phyloP scores from a whole-genome alignment of 768 basidiomycete genomes.

The Tremella yokohamensis region DNA sequence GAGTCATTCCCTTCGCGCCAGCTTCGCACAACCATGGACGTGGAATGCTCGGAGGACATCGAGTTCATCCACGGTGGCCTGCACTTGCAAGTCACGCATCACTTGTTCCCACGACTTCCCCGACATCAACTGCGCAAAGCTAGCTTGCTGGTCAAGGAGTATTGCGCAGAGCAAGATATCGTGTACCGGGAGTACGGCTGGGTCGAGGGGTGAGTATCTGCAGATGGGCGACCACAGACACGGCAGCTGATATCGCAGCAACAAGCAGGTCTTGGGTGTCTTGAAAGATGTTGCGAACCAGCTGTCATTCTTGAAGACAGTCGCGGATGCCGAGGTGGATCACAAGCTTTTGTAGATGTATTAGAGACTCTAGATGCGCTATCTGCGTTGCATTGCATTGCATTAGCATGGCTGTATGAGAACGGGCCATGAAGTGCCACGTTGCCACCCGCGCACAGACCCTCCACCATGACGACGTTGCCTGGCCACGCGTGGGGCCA shows the following conservation, averaged over 20 bases:
- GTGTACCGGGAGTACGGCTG: constrained; percentile 90
- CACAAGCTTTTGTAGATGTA: constrained; percentile 30
- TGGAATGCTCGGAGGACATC: constrained; percentile 76
- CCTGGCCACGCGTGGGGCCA: neutral
- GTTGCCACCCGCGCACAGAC: constrained; percentile 3
- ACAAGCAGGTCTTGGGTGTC: constrained; percentile 75
- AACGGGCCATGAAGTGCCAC: neutral
- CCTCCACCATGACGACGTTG: constrained; percentile 3
- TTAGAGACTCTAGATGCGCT: neutral
- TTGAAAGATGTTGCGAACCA: constrained; percentile 83
- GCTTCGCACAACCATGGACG: constrained; percentile 94
- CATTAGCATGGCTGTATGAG: neutral
- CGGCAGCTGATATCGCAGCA: constrained; percentile 49
- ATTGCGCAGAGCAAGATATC: constrained; percentile 69
- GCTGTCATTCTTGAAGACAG: constrained; percentile 72
- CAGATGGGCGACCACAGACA: neutral
- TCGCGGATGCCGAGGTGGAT: constrained; percentile 66
- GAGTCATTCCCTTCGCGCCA: constrained; percentile 94
- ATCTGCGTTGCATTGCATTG: neutral
- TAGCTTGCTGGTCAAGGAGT: constrained; percentile 77
- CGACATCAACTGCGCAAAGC: constrained; percentile 86
- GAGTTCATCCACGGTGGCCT: constrained; percentile 95
- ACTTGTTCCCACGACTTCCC: constrained; percentile 91
- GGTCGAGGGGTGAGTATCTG: constrained; percentile 58
- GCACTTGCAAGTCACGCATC: constrained; percentile 94